These are phyloP conservation scores for Helenozyma rhizophorensis DNA, from an alignment of 805 yeast species.

Conservation along the genomic window DNA sequence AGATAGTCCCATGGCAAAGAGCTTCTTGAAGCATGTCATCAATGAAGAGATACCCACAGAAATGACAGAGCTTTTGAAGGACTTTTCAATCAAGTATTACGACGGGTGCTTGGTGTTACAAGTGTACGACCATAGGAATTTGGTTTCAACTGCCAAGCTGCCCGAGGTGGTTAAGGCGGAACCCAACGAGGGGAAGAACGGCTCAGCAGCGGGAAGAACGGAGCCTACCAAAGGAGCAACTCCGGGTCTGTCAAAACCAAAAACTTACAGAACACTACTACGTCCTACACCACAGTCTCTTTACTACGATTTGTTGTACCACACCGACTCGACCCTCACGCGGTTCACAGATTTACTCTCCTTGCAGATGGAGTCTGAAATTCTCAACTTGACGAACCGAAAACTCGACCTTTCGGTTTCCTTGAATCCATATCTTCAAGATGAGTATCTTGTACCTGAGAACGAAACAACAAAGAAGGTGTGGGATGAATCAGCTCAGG, in stretches of 20 bases:
- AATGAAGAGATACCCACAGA: slow-evolving; percentile 84
- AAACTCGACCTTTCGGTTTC: slow-evolving; percentile 73
- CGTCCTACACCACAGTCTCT: slow-evolving; percentile 76
- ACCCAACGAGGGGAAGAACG: neutral
- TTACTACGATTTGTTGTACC: slow-evolving; percentile 80
- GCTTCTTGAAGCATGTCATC: slow-evolving; percentile 74
- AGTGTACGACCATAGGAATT: slow-evolving; percentile 78
- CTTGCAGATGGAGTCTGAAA: slow-evolving; percentile 82
- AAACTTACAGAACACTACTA: slow-evolving; percentile 71
- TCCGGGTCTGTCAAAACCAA: slow-evolving; percentile 54
- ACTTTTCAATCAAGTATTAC: slow-evolving; percentile 76
- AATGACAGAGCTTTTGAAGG: slow-evolving; percentile 82
- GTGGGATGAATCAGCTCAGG: slow-evolving; percentile 34
- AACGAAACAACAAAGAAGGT: slow-evolving; percentile 43
- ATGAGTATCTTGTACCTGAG: slow-evolving; percentile 46
- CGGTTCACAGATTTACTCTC: slow-evolving; percentile 77
- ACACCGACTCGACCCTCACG: slow-evolving; percentile 71
- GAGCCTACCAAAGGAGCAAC: neutral
- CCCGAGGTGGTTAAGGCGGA: too few relatives aligned
- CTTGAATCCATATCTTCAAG: slow-evolving; percentile 56
- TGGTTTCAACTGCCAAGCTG: slow-evolving; percentile 17
- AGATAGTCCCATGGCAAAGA: slow-evolving; percentile 69
- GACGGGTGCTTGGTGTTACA: slow-evolving; percentile 88
- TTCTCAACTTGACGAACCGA: slow-evolving; percentile 71
- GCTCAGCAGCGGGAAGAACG: neutral